phyloP scores from a whole-genome alignment of 2,329 filamentous ascomycete genomes.

The Colletotrichum aenigma region DNA sequence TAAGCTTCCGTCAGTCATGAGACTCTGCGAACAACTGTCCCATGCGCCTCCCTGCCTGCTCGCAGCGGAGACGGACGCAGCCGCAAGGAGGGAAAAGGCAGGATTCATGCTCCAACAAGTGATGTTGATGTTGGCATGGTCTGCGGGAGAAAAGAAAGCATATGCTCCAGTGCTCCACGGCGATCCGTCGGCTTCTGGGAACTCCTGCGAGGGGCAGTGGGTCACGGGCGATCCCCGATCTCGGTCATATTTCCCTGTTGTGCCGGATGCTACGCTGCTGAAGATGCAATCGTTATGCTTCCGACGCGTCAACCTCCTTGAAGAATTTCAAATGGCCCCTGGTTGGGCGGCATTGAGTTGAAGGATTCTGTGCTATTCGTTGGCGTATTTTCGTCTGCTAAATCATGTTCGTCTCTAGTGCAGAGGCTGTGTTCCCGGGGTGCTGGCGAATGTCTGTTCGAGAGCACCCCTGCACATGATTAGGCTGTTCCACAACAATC shows the following conservation, averaged over 20 bases:
- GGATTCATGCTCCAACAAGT: neutral
- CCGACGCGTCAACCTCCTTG: neutral
- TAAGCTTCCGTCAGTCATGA: neutral
- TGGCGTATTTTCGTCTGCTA: neutral
- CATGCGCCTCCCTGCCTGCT: neutral
- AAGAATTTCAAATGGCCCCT: neutral
- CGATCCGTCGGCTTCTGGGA: constrained; percentile 6
- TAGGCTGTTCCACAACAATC: constrained; percentile 53
- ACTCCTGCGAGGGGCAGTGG: neutral
- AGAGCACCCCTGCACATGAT: constrained; percentile 53
- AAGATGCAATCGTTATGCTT: neutral
- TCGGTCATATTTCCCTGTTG: neutral
- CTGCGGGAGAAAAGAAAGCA: neutral
- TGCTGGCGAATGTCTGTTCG: constrained; percentile 55
- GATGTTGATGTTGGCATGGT: neutral
- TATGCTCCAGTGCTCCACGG: neutral
- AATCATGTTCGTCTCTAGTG: constrained; percentile 21
- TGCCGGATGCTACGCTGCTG: neutral
- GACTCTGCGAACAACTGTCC: neutral
- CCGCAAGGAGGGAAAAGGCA: neutral
- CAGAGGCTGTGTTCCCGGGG: constrained; percentile 32
- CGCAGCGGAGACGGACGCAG: neutral
- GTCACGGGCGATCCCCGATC: constrained; percentile 1
- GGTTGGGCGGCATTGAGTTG: neutral
- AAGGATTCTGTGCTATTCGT: neutral